Percentiles rank a stretch among this genome's conserved stretches.
phyloP scores from a whole-genome alignment of 768 basidiomycete genomes.

The Neoboletus magnificus region DNA sequence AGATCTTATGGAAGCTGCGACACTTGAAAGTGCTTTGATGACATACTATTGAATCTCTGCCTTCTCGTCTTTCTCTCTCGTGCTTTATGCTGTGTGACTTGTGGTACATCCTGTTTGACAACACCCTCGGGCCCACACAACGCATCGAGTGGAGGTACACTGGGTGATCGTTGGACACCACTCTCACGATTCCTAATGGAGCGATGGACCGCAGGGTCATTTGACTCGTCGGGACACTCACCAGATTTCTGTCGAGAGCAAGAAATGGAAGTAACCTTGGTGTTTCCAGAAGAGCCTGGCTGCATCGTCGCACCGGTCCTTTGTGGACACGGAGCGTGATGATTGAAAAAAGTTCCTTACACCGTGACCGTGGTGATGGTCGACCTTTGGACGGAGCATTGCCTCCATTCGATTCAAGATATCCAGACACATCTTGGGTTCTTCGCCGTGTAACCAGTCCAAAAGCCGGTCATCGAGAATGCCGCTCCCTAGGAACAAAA shows the following conservation, averaged over 20 bases:
- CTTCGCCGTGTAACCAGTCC: conserved; percentile 7
- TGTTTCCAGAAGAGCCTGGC: conserved; percentile 1
- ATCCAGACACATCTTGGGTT: conserved; percentile 1
- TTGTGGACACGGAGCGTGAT: not conserved
- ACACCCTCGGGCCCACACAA: not conserved
- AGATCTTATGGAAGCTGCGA: not conserved
- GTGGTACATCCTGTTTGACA: too few species aligned
- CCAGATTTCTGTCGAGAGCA: conserved; percentile 14
- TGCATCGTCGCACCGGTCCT: conserved; percentile 4
- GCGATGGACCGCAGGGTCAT: not conserved
- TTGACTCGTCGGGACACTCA: not conserved
- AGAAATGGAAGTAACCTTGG: conserved; percentile 7
- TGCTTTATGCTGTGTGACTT: too few species aligned
- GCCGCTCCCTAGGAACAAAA: not conserved
- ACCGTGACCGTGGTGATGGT: not conserved
- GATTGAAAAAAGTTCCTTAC: not conserved
- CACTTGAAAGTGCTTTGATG: not conserved
- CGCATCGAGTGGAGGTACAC: not conserved
- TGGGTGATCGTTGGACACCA: not conserved
- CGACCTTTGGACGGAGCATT: not conserved
- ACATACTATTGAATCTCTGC: not conserved
- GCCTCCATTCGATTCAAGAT: conserved; percentile 9
- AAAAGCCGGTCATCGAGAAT: conserved; percentile 5
- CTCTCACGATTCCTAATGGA: conserved; percentile 1
- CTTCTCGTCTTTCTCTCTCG: not conserved